Percentiles rank a stretch among this genome's conserved stretches.
Conservation (phyloP, 129 eudicot species). For the Centella asiatica region DNA sequence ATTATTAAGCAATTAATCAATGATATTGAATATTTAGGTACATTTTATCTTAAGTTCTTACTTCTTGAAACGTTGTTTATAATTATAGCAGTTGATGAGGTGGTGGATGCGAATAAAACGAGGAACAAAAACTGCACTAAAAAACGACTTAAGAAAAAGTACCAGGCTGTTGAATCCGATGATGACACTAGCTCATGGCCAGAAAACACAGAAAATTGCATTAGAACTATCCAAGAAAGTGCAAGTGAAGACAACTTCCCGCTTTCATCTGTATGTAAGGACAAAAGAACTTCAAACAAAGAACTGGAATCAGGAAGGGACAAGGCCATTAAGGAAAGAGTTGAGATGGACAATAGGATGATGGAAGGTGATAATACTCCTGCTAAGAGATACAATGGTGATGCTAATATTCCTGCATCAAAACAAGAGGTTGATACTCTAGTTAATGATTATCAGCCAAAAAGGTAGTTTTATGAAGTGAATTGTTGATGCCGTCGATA, state of each 20-base stretch:
- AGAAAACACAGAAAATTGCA: constrained; percentile 9
- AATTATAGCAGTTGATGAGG: constrained; percentile 24
- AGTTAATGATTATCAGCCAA: constrained; percentile 14
- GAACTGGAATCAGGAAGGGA: constrained; percentile 11
- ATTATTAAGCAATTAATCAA: not conserved
- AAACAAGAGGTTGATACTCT: constrained; percentile 20
- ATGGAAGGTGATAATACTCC: constrained; percentile 10
- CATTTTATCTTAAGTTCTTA: not conserved
- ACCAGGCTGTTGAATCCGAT: constrained; percentile 51
- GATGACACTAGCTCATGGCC: constrained; percentile 24
- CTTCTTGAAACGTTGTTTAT: not conserved
- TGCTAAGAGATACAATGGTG: constrained; percentile 16
- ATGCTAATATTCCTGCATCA: not conserved
- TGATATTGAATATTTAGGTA: not conserved
- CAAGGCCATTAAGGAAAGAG: constrained; percentile 19
- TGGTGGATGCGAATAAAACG: constrained; percentile 19
- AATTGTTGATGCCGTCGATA: not conserved
- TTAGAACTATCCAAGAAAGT: constrained; percentile 22
- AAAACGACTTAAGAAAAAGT: constrained; percentile 43
- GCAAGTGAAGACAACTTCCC: constrained; percentile 49
- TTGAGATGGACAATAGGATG: constrained; percentile 14
- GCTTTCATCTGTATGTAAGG: constrained; percentile 36
- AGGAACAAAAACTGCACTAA: constrained; percentile 19
- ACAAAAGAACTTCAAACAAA: constrained; percentile 17
- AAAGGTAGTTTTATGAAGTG: constrained; percentile 28